Evolutionary conservation across 306 rosid species (phyloP).

Genomic region (Abrus precatorius): DNA sequence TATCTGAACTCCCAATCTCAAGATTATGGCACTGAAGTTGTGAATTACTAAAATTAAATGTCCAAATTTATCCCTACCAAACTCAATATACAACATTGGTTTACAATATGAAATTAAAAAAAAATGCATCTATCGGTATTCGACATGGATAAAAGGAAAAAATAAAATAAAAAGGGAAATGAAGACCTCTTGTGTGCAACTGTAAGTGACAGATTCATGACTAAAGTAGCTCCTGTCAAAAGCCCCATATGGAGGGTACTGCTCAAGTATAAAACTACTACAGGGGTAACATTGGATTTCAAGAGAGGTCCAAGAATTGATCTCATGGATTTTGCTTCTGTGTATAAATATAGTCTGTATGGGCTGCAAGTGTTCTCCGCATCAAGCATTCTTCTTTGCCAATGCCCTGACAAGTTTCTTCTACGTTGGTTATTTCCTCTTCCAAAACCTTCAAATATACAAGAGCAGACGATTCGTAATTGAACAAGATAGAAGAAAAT

Average conservation of each 20-base stretch:
- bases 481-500: neutral
- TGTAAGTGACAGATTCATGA: slow-evolving; percentile 12
- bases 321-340: slow-evolving; percentile 64
- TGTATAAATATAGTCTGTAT: slow-evolving; percentile 78
- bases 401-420: slow-evolving; percentile 69
- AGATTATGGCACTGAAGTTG: slow-evolving; percentile 19
- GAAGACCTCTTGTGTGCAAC: slow-evolving; percentile 6
- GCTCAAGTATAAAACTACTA: neutral
- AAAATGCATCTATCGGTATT: neutral
- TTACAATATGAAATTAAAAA: neutral
- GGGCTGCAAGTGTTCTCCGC: slow-evolving; percentile 84
- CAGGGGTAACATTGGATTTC: slow-evolving; percentile 2
- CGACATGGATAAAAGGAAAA: too few species aligned
- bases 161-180: neutral
- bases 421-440: slow-evolving; percentile 48
- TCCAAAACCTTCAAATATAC: slow-evolving; percentile 55
- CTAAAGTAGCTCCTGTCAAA: neutral
- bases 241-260: neutral
- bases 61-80: slow-evolving; percentile 12
- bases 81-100: slow-evolving; percentile 36
- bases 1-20: slow-evolving; percentile 1
- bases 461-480: neutral
- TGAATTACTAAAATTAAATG: neutral
- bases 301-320: neutral
- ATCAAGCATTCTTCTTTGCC: slow-evolving; percentile 75